Conservation (phyloP, 2,329 filamentous ascomycete species). For the Penicillium sp. region DNA sequence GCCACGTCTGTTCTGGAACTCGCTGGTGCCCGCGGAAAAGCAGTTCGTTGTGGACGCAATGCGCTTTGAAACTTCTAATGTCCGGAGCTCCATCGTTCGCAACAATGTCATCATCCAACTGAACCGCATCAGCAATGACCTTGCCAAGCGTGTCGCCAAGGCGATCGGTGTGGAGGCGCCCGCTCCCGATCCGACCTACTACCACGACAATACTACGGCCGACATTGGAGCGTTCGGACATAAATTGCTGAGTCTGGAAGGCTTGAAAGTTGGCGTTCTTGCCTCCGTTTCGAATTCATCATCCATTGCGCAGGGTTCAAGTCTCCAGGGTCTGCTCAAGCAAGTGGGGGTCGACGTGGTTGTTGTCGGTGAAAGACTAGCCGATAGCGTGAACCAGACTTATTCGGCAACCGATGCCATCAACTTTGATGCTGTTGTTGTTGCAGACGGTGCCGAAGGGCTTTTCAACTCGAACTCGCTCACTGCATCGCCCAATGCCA, state of each 20-base stretch:
- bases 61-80: conserved; percentile 68
- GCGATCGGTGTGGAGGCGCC: conserved; percentile 65
- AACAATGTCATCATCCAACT: conserved; percentile 69
- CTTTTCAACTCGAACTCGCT: conserved; percentile 51
- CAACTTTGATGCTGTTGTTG: conserved; percentile 56
- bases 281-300: conserved; percentile 49
- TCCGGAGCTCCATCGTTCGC: conserved; percentile 62
- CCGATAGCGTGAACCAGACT: conserved; percentile 60
- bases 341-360: conserved; percentile 57
- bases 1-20: conserved; percentile 75
- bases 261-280: conserved; percentile 67
- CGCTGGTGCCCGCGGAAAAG: conserved; percentile 65
- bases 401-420: conserved; percentile 66
- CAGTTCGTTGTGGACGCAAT: conserved; percentile 74
- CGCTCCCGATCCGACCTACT: conserved; percentile 64
- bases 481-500: conserved; percentile 15
- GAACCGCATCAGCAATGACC: conserved; percentile 68
- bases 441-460: conserved; percentile 57
- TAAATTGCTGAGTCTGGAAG: conserved; percentile 63
- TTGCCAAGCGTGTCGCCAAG: conserved; percentile 66
- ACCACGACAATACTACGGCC: conserved; percentile 68
- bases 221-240: conserved; percentile 63
- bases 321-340: conserved; percentile 51
- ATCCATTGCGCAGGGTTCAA: conserved; percentile 55
- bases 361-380: conserved; percentile 64